phyloP scores from a whole-genome alignment of 176 grass and related monocot genomes.

The Cenchrus americanus region DNA sequence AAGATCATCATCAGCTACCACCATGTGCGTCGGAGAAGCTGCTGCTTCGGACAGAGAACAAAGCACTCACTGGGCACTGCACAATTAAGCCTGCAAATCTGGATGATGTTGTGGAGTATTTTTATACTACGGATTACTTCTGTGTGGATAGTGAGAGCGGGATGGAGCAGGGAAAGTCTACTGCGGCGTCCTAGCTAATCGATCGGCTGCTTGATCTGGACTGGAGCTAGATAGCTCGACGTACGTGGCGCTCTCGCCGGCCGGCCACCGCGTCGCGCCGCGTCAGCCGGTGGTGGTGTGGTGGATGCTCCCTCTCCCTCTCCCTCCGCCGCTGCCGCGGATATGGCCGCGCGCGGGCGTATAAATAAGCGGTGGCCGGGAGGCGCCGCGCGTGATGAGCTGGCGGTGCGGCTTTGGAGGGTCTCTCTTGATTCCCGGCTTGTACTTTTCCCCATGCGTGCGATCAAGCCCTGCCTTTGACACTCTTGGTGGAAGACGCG shows the following conservation, averaged over 20 bases:
- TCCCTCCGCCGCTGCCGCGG: neutral
- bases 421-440: neutral
- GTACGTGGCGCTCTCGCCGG: neutral
- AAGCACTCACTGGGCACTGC: neutral
- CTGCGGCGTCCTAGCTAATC: neutral
- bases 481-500: neutral
- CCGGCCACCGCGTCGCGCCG: neutral
- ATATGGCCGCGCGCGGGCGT: neutral
- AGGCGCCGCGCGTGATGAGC: neutral
- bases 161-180: neutral
- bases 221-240: neutral
- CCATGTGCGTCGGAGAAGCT: neutral
- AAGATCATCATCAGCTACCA: too few species aligned
- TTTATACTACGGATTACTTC: neutral
- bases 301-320: too few species aligned
- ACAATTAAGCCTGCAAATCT: neutral
- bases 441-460: conserved; percentile 23
- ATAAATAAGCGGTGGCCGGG: conserved; percentile 34
- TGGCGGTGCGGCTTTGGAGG: conserved; percentile 3
- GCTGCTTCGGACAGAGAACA: neutral
- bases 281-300: too few species aligned
- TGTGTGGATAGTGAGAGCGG: too few species aligned
- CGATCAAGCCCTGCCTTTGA: conserved; percentile 8
- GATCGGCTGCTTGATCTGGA: neutral
- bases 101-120: neutral